Base-by-base conservation (phyloP, 1,139 yeast genomes). In the Magnusiomyces fungicola region DNA sequence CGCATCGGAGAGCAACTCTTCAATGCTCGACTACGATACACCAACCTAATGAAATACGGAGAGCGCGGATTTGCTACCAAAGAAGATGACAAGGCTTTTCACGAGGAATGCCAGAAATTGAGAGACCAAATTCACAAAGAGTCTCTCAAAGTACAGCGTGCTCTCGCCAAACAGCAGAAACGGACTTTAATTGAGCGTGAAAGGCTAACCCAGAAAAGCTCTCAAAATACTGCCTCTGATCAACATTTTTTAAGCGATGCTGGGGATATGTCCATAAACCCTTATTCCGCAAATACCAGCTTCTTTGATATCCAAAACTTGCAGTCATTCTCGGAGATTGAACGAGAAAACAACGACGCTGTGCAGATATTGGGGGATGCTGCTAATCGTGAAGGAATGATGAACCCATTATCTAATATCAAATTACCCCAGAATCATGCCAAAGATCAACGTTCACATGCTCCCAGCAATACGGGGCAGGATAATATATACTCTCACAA, bases 51-150 rank as follows among this genome's bases (percentile, higher is more conserved):
- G 23, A 34, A 34, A n/a, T 34, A 21, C 14, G 19, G 38, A 18
- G 38, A 34, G 19, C 6, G 19, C 5, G 38, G 38, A 23, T 34
- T 34, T 18, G 19, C 16, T 18, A 34, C 7, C 7, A 23, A 34
- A 18, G 23, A 5, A 5, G 38, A 34, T 7, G 7, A n/a, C 5
- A 12, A 7, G 5, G 23, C 22, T 5, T 34, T 34, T 34, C 38
- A 34, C 16, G 7, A 19, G 19, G 7, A 34, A 9, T 34, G 16
- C 2, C 46, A 42, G 16, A 41, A 50, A 14, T 34, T 44, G 30
- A 36, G 43, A 9, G 23, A 33, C 18, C 45, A 39, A 41, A 48
- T 50, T 19, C 50, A 50, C 24, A 50, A 53, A 4, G 56, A 53
- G n/a, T n/a, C n/a, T n/a, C n/a, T n/a, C n/a, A n/a, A n/a, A n/a